Evolutionary conservation across 129 eudicot genomes (phyloP), one percentile per base, ranked within the genome.

Genomic region (Chrysanthemum makinoi): DNA sequence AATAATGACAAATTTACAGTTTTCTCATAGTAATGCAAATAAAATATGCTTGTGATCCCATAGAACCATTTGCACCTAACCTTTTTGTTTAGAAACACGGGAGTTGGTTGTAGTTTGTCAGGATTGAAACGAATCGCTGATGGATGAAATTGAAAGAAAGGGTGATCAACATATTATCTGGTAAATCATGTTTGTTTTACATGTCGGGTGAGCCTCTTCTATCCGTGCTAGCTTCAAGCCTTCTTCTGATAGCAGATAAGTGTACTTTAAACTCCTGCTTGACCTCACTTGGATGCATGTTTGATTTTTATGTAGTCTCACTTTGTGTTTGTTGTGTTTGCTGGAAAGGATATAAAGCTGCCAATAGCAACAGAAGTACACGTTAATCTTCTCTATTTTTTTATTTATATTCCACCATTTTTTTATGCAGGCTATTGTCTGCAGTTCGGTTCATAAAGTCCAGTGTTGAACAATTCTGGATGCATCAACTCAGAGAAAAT

Each of bases 271-370:
- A 35, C 43, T 35, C 8, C 8, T 35, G 43, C 5, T 30, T 30
- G 35, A 30, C 43, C 43, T 35, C 43, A 30, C 35, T 30, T 30
- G 35, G 58, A 18, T 72, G 60, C 77, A 70, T 85, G 70, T 28
- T 71, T 63, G 24, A 3, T 28, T 28, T 28, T 28, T 28, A 28
- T 66, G 66, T 72, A 91, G 96, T 90, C 81, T 70, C 79, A 35
- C 90, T 88, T 24, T 91, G 97, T 71, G 74, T 82, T 66, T 91
- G 98, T 96, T 91, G 98, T 80, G 94, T 85, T 43, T 83, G 95
- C 7, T 91, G 96, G 98, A 91, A 85, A 82, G 98, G 98, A 72
- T 89, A 81, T 75, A 91, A 85, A 77, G 53, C 84, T 61, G 89
- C 96, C 75, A 61, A 86, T 72, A 77, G 81, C 75, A 88, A 96